phyloP scores from a whole-genome alignment of 176 grass and related monocot species.

The Musa acuminata region DNA sequence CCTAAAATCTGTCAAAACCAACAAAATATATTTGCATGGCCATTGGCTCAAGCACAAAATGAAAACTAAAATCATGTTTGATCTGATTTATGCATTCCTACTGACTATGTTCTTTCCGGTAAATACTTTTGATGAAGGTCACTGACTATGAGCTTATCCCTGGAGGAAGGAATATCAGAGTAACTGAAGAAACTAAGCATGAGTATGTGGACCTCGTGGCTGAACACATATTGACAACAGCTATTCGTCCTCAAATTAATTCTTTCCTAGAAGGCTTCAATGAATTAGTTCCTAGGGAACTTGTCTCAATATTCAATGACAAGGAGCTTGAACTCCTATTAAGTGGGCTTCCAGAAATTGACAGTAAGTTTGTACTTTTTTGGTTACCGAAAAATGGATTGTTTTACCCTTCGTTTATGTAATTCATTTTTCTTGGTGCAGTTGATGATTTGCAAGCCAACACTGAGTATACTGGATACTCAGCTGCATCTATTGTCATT shows the following conservation, averaged over 20 bases:
- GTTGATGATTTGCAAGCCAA: conserved; percentile 69
- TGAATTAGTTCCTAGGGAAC: conserved; percentile 58
- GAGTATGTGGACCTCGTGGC: conserved; percentile 87
- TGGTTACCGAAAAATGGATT: not conserved
- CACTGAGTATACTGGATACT: conserved; percentile 66
- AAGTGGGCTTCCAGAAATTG: conserved; percentile 80
- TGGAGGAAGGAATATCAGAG: conserved; percentile 61
- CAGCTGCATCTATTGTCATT: conserved; percentile 50
- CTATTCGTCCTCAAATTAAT: conserved; percentile 77
- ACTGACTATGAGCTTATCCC: conserved; percentile 80
- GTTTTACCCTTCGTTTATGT: not conserved
- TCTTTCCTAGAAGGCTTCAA: conserved; percentile 69
- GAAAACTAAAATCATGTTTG: too few relatives aligned
- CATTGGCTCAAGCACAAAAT: too few relatives aligned
- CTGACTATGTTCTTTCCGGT: conserved; percentile 1
- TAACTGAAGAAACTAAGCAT: conserved; percentile 77
- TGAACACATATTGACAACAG: conserved; percentile 68
- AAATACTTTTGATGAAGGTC: conserved; percentile 38
- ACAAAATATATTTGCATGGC: too few relatives aligned
- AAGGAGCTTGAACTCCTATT: conserved; percentile 81
- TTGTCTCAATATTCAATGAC: conserved; percentile 76
- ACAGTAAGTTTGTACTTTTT: conserved; percentile 41
- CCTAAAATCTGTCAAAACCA: too few relatives aligned
- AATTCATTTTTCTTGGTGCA: conserved; percentile 22
- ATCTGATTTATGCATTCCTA: not conserved